phyloP scores from a whole-genome alignment of 83 land plant genomes.

The Picea engelmannii region DNA sequence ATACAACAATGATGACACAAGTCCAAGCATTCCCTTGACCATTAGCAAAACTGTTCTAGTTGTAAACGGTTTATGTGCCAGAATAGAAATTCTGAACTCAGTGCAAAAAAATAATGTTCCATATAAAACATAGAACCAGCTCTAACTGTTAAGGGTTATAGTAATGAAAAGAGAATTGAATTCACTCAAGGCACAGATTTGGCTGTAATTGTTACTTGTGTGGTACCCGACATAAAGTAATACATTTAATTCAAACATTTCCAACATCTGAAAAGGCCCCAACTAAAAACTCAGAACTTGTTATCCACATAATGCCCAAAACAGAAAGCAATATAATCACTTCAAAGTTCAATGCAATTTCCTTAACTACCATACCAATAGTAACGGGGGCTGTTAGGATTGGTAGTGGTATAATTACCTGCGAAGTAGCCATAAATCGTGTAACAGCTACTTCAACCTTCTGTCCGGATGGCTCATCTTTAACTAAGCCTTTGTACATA shows the following conservation, averaged over 20 bases:
- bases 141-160: background rate
- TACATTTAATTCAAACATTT: background rate
- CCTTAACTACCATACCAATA: background rate
- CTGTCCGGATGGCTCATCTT: conserved; percentile 48
- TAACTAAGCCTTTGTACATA: conserved; percentile 59
- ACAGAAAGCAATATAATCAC: background rate
- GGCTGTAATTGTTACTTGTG: background rate
- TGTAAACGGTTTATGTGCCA: background rate
- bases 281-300: background rate
- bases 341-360: background rate
- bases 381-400: background rate
- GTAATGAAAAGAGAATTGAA: background rate
- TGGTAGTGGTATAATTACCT: conserved; percentile 32
- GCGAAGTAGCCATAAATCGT: conserved; percentile 43
- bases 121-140: background rate
- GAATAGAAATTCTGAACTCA: background rate
- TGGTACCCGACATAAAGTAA: background rate
- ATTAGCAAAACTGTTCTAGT: background rate
- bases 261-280: background rate
- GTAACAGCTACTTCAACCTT: conserved; percentile 62
- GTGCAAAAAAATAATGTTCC: background rate
- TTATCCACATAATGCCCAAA: background rate
- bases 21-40: no score
- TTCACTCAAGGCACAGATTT: background rate
- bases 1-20: no score